Evolutionary conservation across 306 rosid species (phyloP).

Genomic region (Corylus heterophylla): DNA sequence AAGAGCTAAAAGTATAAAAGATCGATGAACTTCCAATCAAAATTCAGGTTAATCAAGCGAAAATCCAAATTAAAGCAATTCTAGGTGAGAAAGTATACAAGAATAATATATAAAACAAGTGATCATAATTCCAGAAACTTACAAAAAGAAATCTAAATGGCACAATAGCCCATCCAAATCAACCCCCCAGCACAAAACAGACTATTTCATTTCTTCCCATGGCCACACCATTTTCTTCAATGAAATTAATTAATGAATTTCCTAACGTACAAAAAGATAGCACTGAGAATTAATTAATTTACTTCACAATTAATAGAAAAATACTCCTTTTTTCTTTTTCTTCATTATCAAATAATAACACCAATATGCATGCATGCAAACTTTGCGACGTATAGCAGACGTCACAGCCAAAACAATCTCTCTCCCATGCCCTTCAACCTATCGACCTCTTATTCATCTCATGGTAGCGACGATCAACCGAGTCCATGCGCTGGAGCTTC

Average conservation of each 20-base stretch:
- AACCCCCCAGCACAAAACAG: too few species aligned
- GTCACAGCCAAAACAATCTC: neutral
- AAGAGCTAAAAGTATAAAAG: too few species aligned
- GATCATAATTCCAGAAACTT: neutral
- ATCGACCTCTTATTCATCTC: constrained; percentile 53
- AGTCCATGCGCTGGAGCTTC: constrained; percentile 49
- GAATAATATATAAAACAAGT: neutral
- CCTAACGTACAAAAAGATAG: neutral
- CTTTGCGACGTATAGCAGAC: neutral
- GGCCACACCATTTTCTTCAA: too few species aligned
- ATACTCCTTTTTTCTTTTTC: neutral
- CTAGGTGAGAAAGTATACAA: too few species aligned
- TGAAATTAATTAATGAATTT: neutral
- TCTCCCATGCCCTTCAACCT: constrained; percentile 18
- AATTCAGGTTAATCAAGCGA: too few species aligned
- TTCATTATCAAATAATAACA: neutral
- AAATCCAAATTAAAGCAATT: too few species aligned
- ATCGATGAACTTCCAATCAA: too few species aligned
- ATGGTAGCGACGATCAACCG: constrained; percentile 21
- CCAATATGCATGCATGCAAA: constrained; percentile 6
- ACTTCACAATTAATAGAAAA: neutral
- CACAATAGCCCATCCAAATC: too few species aligned
- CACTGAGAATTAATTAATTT: neutral
- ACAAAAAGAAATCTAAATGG: neutral
- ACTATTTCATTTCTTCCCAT: too few species aligned